These are phyloP conservation scores for Quercus phellos DNA, from an alignment of 331 rosid genomes.

Conservation along the genomic window DNA sequence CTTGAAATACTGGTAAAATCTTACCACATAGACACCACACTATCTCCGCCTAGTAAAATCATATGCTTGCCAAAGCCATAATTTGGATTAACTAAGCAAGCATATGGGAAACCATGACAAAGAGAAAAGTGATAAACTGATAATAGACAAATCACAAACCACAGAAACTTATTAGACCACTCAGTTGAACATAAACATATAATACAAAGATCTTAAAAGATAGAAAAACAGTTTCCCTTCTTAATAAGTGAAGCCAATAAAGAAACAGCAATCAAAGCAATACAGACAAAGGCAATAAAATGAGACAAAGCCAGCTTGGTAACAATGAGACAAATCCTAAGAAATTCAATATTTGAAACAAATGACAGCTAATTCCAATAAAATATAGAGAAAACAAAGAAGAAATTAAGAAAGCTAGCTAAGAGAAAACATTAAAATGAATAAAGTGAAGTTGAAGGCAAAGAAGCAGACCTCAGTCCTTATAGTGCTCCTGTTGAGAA, in stretches of 20 bases:
- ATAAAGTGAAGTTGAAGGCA: slow-evolving; percentile 7
- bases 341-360: not conserved
- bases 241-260: not conserved
- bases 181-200: no score
- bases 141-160: no score
- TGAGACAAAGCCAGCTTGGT: not conserved
- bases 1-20: no score
- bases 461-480: slow-evolving; percentile 65
- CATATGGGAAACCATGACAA: no score
- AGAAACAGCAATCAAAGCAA: not conserved
- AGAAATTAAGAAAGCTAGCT: slow-evolving; percentile 1
- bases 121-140: no score
- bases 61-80: no score
- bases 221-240: no score
- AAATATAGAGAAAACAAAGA: not conserved
- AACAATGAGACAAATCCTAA: not conserved
- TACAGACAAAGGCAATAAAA: not conserved
- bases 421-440: not conserved
- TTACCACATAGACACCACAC: no score
- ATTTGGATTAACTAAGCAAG: no score
- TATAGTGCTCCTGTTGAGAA: slow-evolving; percentile 69
- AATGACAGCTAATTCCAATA: not conserved
- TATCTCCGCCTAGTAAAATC: no score
- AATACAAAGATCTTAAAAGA: no score
- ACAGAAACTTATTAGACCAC: no score